phyloP scores from a whole-genome alignment of 2,329 filamentous ascomycete species.

The Phyllosticta citriasiana region DNA sequence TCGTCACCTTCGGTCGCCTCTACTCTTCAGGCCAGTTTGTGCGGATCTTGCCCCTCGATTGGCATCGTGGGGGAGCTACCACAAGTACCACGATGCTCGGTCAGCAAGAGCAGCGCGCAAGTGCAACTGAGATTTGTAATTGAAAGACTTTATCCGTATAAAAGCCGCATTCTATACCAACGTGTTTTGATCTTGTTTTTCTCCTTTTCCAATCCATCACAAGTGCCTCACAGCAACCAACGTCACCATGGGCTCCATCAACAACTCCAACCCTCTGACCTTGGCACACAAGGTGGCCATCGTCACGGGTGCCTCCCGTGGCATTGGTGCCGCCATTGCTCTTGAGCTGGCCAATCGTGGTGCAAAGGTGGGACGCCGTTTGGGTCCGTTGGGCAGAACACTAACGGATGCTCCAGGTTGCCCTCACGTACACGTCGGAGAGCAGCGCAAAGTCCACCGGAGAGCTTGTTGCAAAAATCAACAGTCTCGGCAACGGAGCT shows the following conservation, averaged over 20 bases:
- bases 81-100: too few species aligned
- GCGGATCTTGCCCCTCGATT: too few species aligned
- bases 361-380: conserved; percentile 25
- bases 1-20: too few species aligned
- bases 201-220: too few species aligned
- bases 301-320: conserved; percentile 41
- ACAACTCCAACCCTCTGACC: neutral
- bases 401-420: conserved; percentile 22
- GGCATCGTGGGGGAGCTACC: too few species aligned
- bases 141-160: neutral
- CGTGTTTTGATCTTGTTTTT: too few species aligned
- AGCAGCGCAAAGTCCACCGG: conserved; percentile 26
- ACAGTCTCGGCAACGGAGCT: conserved; percentile 24
- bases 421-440: conserved; percentile 34
- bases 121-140: neutral
- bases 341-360: conserved; percentile 39
- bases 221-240: neutral
- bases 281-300: conserved; percentile 33
- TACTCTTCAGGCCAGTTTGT: too few species aligned
- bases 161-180: neutral
- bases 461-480: conserved; percentile 26
- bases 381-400: neutral
- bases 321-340: conserved; percentile 40
- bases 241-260: neutral
- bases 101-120: too few species aligned